These are phyloP conservation scores for Raffaelea deltoideospora DNA, from an alignment of 2,329 filamentous ascomycete genomes.

Conservation along the genomic window DNA sequence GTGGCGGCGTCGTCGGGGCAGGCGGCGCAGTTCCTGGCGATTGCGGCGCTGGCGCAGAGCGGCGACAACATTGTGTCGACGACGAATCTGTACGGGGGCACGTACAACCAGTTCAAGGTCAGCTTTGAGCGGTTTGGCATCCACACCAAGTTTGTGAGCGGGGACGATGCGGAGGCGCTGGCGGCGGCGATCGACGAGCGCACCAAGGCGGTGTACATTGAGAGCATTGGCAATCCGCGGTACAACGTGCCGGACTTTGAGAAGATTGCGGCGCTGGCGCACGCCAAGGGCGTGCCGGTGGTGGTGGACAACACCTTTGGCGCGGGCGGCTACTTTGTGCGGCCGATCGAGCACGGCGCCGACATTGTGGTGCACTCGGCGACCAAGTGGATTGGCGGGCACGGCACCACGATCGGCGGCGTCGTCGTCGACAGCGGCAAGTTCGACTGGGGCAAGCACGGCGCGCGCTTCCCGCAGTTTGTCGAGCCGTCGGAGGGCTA, in stretches of 20 bases:
- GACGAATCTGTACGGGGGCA: slow-evolving; percentile 82
- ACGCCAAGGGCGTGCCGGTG: slow-evolving; percentile 49
- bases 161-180: slow-evolving; percentile 67
- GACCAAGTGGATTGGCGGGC: slow-evolving; percentile 94
- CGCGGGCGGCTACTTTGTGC: slow-evolving; percentile 75
- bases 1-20: slow-evolving; percentile 78
- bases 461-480: slow-evolving; percentile 79
- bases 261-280: slow-evolving; percentile 68
- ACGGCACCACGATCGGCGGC: slow-evolving; percentile 82
- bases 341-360: slow-evolving; percentile 78
- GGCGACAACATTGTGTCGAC: slow-evolving; percentile 93
- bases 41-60: slow-evolving; percentile 66
- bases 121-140: slow-evolving; percentile 78
- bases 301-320: slow-evolving; percentile 91
- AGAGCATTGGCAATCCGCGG: slow-evolving; percentile 84
- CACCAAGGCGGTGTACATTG: slow-evolving; percentile 84
- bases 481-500: slow-evolving; percentile 78
- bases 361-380: slow-evolving; percentile 92
- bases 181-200: slow-evolving; percentile 74
- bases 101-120: slow-evolving; percentile 96
- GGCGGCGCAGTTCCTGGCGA: slow-evolving; percentile 81
- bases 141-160: slow-evolving; percentile 70
- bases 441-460: slow-evolving; percentile 85
- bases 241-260: slow-evolving; percentile 91
- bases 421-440: slow-evolving; percentile 78